phyloP scores from a whole-genome alignment of 192 early-diverging fungal genomes.

The Lobosporangium transversale region DNA sequence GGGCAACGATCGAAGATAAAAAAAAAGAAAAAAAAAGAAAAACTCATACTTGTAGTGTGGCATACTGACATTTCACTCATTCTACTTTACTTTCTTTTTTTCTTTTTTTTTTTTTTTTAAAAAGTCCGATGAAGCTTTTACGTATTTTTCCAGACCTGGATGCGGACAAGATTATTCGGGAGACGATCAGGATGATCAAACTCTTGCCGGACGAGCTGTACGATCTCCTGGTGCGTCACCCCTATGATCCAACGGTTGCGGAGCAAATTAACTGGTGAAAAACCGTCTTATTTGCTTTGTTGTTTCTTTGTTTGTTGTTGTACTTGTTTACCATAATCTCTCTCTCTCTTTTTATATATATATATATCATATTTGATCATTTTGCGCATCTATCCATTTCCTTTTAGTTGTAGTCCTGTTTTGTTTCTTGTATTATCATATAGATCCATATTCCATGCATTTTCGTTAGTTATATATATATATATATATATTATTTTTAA shows the following conservation, averaged over 20 bases:
- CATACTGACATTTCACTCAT: no score
- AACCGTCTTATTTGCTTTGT: constrained; percentile 2
- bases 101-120: background rate
- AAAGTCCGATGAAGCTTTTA: constrained; percentile 77
- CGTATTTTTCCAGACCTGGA: constrained; percentile 73
- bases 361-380: no score
- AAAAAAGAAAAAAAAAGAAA: no score
- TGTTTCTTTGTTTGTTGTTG: constrained; percentile 2
- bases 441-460: no score
- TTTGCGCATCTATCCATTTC: no score
- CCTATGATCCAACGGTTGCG: constrained; percentile 71
- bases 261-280: constrained; percentile 48
- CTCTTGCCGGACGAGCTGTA: constrained; percentile 77
- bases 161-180: constrained; percentile 66
- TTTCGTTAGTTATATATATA: no score
- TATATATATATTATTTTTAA: no score
- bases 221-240: constrained; percentile 78
- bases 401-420: no score
- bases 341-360: background rate
- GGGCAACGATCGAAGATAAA: no score
- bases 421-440: no score
- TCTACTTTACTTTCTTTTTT: background rate
- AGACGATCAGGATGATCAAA: constrained; percentile 64
- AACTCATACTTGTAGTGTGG: no score
- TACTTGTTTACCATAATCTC: background rate